Evolutionary conservation across 257 asterid species (phyloP), one percentile per base, ranked within the genome.

Genomic region (Orobanche coerulescens): DNA sequence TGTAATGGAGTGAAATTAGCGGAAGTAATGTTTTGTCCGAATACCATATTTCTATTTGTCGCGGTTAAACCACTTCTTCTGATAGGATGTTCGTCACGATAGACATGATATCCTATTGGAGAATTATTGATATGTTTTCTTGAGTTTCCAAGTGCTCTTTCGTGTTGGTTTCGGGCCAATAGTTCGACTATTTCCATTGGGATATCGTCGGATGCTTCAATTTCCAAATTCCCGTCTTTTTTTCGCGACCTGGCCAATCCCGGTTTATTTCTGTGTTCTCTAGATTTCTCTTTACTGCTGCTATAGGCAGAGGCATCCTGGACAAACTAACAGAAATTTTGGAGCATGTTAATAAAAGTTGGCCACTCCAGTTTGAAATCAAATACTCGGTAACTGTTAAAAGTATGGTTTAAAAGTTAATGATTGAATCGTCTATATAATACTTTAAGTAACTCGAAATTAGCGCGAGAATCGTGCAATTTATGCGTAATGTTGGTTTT

Each of bases 121-220:
- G 70, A 39, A 61, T 39, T 68, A 34, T 58, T 54, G 31, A 72
- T 63, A 49, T 54, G 66, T 25, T 48, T 47, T 51, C 77, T 79
- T 15, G 73, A 67, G 48, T 71, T 71, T 33, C 72, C 87, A 50
- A 75, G 79, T 19, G 76, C 80, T 67, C 88, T 69, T 67, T 92
- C 97, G 7, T 67, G 84, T 63, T 79, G 90, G 42, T 84, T 78
- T 76, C 58, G 70, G 46, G 95, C 97, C 80, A 89, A 64, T 4
- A 86, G 71, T 51, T 86, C 95, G 8, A 86, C 97, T 50, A 93
- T 81, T 46, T 86, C 98, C 95, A 89, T 88, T 0, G 95, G 95
- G 26, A 86, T 80, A 33, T 84, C 95, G 68, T 90, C 94, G 13
- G 85, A 70, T 26, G 76, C 61, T 55, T 49, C 76, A 2, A 43